A percentile compares a stretch with the other conserved stretches of the same genome.
These are phyloP conservation scores for Solanum virginianum DNA, from an alignment of 257 asterid species.

Conservation along the genomic window DNA sequence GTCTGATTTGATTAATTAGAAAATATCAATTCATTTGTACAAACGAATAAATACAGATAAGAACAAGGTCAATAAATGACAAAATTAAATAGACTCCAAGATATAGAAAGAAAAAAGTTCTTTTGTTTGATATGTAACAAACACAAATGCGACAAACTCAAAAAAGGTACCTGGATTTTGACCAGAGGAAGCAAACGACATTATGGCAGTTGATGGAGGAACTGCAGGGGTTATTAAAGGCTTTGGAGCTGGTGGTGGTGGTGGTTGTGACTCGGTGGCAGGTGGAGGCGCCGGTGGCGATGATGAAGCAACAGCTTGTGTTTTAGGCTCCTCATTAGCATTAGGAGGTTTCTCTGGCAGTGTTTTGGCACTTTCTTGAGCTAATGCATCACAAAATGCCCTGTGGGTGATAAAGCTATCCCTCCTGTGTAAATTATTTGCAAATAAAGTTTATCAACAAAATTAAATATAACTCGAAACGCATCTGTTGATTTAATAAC, in stretches of 20 bases:
- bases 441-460: not conserved
- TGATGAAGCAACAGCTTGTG: constrained; percentile 20
- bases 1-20: not conserved
- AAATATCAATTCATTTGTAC: constrained; percentile 1
- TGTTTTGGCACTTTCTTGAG: constrained; percentile 58
- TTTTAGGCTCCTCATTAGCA: constrained; percentile 25
- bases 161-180: constrained; percentile 39
- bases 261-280: not conserved
- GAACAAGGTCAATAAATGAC: constrained; percentile 49
- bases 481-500: not conserved
- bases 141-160: not conserved
- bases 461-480: not conserved
- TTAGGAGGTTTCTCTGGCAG: constrained; percentile 18
- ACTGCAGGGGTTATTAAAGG: not conserved
- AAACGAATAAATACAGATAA: constrained; percentile 19
- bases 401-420: constrained; percentile 87
- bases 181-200: constrained; percentile 25
- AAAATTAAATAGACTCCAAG: constrained; percentile 31
- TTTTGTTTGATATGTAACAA: constrained; percentile 9
- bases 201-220: constrained; percentile 10
- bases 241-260: constrained; percentile 9
- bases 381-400: constrained; percentile 86
- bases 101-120: constrained; percentile 17
- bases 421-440: constrained; percentile 51
- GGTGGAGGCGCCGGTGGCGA: constrained; percentile 11